These are phyloP conservation scores for Geranomyces michiganensis DNA, from an alignment of 192 early-diverging fungal species.

Conservation along the genomic window DNA sequence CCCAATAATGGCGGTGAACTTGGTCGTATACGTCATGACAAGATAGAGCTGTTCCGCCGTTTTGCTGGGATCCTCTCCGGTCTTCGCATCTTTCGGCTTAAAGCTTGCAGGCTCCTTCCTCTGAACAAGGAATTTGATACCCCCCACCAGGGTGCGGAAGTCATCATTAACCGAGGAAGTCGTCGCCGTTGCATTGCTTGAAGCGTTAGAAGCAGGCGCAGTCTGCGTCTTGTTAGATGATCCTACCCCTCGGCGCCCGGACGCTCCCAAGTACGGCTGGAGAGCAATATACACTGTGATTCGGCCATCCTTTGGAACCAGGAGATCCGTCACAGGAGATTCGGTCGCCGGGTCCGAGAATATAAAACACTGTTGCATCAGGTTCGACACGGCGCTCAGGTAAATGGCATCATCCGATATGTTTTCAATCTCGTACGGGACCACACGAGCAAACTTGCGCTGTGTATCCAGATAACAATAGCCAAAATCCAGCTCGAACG, in stretches of 20 bases:
- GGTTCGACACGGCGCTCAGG: conserved; percentile 76
- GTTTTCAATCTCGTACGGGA: conserved; percentile 72
- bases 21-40: conserved; percentile 72
- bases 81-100: not conserved
- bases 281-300: conserved; percentile 76
- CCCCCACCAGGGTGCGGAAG: conserved; percentile 72
- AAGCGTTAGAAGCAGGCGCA: not conserved
- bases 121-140: conserved; percentile 73
- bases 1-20: conserved; percentile 80
- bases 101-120: conserved; percentile 41
- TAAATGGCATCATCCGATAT: conserved; percentile 66
- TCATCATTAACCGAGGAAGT: conserved; percentile 17
- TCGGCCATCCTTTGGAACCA: conserved; percentile 52
- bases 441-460: conserved; percentile 73
- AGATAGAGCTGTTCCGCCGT: conserved; percentile 41
- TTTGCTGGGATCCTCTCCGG: not conserved
- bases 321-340: conserved; percentile 47
- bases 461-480: conserved; percentile 79
- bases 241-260: not conserved
- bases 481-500: conserved; percentile 71
- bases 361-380: conserved; percentile 77
- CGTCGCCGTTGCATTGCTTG: not conserved
- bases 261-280: conserved; percentile 58
- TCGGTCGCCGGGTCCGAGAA: conserved; percentile 59
- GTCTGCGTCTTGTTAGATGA: not conserved